Percentiles rank a stretch among this genome's conserved stretches.
Evolutionary conservation across 148 eudicot genomes (phyloP).

Genomic region (Beta vulgaris): DNA sequence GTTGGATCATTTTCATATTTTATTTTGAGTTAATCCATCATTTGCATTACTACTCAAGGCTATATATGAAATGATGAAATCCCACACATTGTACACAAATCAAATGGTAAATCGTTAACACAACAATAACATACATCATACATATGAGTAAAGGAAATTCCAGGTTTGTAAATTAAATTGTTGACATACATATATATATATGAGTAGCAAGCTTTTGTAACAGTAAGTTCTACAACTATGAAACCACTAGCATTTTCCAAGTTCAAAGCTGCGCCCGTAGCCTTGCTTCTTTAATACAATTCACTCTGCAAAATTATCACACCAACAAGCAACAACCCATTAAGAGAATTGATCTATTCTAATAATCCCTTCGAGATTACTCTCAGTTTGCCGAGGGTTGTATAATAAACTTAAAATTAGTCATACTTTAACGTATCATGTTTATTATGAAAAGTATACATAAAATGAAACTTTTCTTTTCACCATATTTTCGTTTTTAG

Average conservation of each 20-base stretch:
- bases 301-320: constrained; percentile 20
- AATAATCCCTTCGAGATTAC: too few species aligned
- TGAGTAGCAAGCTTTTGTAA: background rate
- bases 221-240: background rate
- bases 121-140: constrained; percentile 17
- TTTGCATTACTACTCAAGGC: too few species aligned
- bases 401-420: too few species aligned
- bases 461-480: too few species aligned
- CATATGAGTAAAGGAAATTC: constrained; percentile 14
- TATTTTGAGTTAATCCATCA: too few species aligned
- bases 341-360: too few species aligned
- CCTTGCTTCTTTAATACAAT: background rate
- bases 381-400: too few species aligned
- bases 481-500: too few species aligned
- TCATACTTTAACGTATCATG: too few species aligned
- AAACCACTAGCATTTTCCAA: background rate
- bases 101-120: constrained; percentile 5
- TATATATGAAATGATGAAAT: background rate
- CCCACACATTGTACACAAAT: constrained; percentile 10
- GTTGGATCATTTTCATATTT: too few species aligned
- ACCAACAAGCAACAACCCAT: background rate
- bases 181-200: background rate
- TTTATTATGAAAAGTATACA: too few species aligned
- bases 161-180: background rate
- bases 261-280: background rate